Evolutionary conservation across 495 filamentous ascomycete genomes (phyloP), one percentile per base, ranked within the genome.

Genomic region (Aspergillus saccharolyticus): DNA sequence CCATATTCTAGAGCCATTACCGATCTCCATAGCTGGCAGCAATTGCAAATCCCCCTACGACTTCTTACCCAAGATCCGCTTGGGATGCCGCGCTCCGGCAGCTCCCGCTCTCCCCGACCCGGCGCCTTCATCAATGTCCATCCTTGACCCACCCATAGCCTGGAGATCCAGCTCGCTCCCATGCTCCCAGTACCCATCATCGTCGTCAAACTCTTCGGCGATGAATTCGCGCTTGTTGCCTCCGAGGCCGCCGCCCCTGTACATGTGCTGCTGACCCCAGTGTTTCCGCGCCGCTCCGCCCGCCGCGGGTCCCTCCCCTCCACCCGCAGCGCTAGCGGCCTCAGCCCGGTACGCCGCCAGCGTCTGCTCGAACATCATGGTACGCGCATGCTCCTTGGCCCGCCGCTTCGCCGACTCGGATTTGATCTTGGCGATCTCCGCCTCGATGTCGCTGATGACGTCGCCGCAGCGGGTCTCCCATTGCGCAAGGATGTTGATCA

Each of bases 381-480:
- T 66, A 70, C 76, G 78, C 16, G 70, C 65, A 44, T 75, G 67
- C 20, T 86, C 79, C 51, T 64, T 63, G 9, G 71, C 74, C 24
- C 80, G 77, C 9, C 81, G 76, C 52, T 75, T 76, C 45, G 81
- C 74, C 14, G 84, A 85, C n/a, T 76, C 74, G 1, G 66, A 67
- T 52, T 79, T 80, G 47, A 89, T 76, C 39, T 66, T 75, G 10
- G 68, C 74, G 53, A 94, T 87, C 66, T 93, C 84, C 10, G 70
- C 73, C 48, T 96, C 90, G 15, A 98, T 81, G 28, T 88, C 87
- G 0, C 67, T 73, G 17, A 96, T 84, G n/a, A 90, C 89, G 44
- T 73, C 67, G 4, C 81, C 80, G 76, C 91, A 97, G 16, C 91
- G 85, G 18, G 70, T 69, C 53, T 87, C 83, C 91, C 91, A 98